Evolutionary conservation across 768 basidiomycete genomes (phyloP).

Genomic region (Phylloporus sp.): DNA sequence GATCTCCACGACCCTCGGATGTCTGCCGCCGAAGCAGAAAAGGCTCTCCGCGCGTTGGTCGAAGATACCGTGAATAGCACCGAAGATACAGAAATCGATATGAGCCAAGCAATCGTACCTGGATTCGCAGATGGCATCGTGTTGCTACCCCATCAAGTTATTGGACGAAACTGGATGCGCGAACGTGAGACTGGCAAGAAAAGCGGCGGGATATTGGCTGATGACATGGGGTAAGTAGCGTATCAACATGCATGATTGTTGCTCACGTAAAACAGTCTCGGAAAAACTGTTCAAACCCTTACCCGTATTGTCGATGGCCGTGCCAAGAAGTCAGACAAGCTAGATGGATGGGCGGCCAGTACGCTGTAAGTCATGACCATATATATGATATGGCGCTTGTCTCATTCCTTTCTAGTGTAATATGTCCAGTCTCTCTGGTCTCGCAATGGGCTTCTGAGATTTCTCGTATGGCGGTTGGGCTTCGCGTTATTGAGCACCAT

Average conservation of each 20-base stretch:
- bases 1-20: conserved; percentile 29
- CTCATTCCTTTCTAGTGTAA: conserved; percentile 49
- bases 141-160: conserved; percentile 83
- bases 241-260: background rate
- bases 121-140: conserved; percentile 69
- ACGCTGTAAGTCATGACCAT: conserved; percentile 49
- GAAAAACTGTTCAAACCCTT: conserved; percentile 90
- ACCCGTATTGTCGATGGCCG: conserved; percentile 81
- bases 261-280: conserved; percentile 45
- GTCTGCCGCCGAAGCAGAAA: conserved; percentile 60
- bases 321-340: conserved; percentile 61
- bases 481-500: conserved; percentile 80
- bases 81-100: conserved; percentile 46
- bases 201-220: conserved; percentile 84
- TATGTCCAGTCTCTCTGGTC: conserved; percentile 84
- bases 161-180: conserved; percentile 84
- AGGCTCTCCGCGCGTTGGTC: conserved; percentile 72
- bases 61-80: conserved; percentile 54
- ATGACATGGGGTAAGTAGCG: conserved; percentile 78
- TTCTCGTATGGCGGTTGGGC: conserved; percentile 56
- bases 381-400: background rate
- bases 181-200: conserved; percentile 76
- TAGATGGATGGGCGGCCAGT: conserved; percentile 63
- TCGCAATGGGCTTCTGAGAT: conserved; percentile 91
- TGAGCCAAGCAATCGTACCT: conserved; percentile 64